Evolutionary conservation across 257 asterid species (phyloP), one percentile per base, ranked within the genome.

Genomic region (Solanum sparsipilum): DNA sequence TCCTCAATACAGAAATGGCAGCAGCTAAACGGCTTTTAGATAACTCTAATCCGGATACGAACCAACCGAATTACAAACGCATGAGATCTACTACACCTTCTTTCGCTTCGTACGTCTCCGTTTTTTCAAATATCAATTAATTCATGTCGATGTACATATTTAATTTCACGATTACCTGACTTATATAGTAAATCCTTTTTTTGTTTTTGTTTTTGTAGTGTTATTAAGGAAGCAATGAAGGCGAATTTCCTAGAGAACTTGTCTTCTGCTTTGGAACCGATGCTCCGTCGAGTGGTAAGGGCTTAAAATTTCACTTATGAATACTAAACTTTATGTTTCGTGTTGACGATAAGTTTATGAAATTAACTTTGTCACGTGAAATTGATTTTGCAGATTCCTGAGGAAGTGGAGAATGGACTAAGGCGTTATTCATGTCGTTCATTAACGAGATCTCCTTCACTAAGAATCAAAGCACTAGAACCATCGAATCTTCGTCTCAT

Each of bases 251-350:
- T 93, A 27, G 93, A 95, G 41, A 91, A 92, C 87, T 87, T 95
- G 83, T 93, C 95, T 85, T 78, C 96, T 3, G 85, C 93, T 18
- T 90, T 95, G 92, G 98, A 95, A 81, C 97, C 98, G 25, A 90
- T 93, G 97, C 91, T 95, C 84, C 93, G 97, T 21, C 91, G 91
- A 94, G 98, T 94, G 96, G 98, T 94, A 91, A 9, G 56, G 1
- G 2, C 3, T 18, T 44, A 44, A 44, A 25, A 46, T 52, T 83
- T 29, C 31, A 34, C 11, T 0, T 10, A 44, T 18, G 8, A 36
- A 13, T 13, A 35, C 29, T 34, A 5, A 21, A 74, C 27, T 18
- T 20, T 58, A 20, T 58, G 52, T 44, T 44, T 44, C 52, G 21
- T 16, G 8, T 3, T 21, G 10, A 58, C 11, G 10, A 58, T 58